A percentile compares a stretch with the other conserved stretches of the same genome.
Conservation (phyloP, 208 protist genomes). For the Acanthamoeba rhysodes region DNA sequence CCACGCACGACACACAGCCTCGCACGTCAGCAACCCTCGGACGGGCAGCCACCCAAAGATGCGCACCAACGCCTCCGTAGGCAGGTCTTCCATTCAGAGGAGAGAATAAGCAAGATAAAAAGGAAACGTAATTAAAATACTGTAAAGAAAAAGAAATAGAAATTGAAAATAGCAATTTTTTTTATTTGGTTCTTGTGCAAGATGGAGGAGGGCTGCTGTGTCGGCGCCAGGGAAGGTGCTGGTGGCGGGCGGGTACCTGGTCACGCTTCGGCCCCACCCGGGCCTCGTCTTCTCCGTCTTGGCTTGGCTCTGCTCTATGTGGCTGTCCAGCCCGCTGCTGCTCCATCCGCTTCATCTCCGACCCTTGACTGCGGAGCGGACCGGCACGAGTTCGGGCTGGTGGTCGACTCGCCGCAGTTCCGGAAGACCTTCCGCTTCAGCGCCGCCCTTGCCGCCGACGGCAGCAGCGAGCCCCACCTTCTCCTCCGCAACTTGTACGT, state of each 20-base stretch:
- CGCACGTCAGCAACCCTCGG: too few relatives aligned
- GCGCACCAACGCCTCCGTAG: too few relatives aligned
- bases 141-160: too few relatives aligned
- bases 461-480: constrained; percentile 6
- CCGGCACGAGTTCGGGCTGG: background rate
- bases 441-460: background rate
- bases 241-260: constrained; percentile 96
- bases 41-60: too few relatives aligned
- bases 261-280: constrained; percentile 94
- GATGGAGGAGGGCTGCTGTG: background rate
- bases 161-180: too few relatives aligned
- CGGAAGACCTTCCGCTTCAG: constrained; percentile 23
- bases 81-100: too few relatives aligned
- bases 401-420: constrained; percentile 66
- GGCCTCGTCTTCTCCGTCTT: constrained; percentile 95
- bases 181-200: too few relatives aligned
- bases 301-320: constrained; percentile 93
- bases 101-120: too few relatives aligned
- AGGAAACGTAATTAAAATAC: too few relatives aligned
- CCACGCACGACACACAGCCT: too few relatives aligned
- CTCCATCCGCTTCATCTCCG: background rate
- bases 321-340: constrained; percentile 67
- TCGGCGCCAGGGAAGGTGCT: constrained; percentile 96
- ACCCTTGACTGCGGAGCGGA: background rate
- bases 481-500: constrained; percentile 30